phyloP scores from a whole-genome alignment of 805 yeast species.

The Candida ipomoeae region DNA sequence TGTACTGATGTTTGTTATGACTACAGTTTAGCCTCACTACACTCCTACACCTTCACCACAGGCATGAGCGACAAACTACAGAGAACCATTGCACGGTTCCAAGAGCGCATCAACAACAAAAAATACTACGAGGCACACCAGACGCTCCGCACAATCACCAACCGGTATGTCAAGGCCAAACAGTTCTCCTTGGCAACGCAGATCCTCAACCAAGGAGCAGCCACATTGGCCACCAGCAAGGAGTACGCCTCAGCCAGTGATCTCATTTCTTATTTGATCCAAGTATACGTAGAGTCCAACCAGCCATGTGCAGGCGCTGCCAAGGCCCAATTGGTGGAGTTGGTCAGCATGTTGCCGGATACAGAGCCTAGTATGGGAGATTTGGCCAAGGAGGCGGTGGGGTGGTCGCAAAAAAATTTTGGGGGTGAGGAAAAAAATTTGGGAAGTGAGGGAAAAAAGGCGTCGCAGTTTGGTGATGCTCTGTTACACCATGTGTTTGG shows the following conservation, averaged over 20 bases:
- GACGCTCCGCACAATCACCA: conserved; percentile 83
- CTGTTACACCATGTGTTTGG: conserved; percentile 75
- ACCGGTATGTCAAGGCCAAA: conserved; percentile 69
- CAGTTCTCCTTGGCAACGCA: conserved; percentile 71
- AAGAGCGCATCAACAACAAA: conserved; percentile 63
- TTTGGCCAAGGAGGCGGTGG: conserved; percentile 59
- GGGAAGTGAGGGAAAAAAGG: neutral
- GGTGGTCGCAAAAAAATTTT: conserved; percentile 53
- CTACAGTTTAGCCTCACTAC: neutral
- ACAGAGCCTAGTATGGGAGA: conserved; percentile 51
- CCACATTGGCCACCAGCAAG: conserved; percentile 59
- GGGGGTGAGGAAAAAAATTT: conserved; percentile 2
- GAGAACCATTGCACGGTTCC: conserved; percentile 61
- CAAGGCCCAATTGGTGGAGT: conserved; percentile 45
- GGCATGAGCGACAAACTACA: conserved; percentile 40
- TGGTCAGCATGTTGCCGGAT: conserved; percentile 43
- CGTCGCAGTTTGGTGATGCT: conserved; percentile 63
- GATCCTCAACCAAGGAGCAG: conserved; percentile 66
- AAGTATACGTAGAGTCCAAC: conserved; percentile 54
- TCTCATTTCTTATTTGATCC: conserved; percentile 65
- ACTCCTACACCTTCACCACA: neutral
- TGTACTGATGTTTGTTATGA: no score
- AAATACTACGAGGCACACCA: conserved; percentile 95
- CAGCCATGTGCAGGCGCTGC: conserved; percentile 30
- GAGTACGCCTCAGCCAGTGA: conserved; percentile 84